These are phyloP conservation scores for Mycena galericulata DNA, from an alignment of 768 basidiomycete genomes.

Conservation along the genomic window DNA sequence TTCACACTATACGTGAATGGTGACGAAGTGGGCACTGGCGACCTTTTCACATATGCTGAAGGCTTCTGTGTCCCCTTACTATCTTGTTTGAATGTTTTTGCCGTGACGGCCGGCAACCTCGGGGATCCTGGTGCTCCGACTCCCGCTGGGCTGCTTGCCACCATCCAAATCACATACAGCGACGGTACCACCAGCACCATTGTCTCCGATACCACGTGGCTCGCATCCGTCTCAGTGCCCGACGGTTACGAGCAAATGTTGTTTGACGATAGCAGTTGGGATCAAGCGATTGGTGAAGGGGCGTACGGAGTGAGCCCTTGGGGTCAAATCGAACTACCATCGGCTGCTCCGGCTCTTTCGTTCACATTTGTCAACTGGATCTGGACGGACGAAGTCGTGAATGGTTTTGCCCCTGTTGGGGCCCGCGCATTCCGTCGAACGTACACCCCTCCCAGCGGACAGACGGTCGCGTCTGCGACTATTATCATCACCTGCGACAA, in stretches of 20 bases:
- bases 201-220: slow-evolving; percentile 46
- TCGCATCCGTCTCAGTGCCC: slow-evolving; percentile 37
- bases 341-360: slow-evolving; percentile 34
- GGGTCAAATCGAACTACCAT: slow-evolving; percentile 27
- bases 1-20: slow-evolving; percentile 49
- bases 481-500: slow-evolving; percentile 42
- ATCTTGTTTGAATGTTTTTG: slow-evolving; percentile 46
- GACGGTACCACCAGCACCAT: slow-evolving; percentile 45
- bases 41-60: slow-evolving; percentile 35
- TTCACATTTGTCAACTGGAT: slow-evolving; percentile 44
- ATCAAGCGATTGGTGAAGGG: slow-evolving; percentile 41
- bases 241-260: slow-evolving; percentile 41
- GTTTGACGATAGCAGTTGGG: slow-evolving; percentile 47
- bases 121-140: slow-evolving; percentile 22
- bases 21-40: slow-evolving; percentile 36
- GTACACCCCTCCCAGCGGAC: slow-evolving; percentile 36
- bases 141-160: slow-evolving; percentile 44
- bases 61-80: slow-evolving; percentile 43
- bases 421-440: slow-evolving; percentile 45
- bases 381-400: slow-evolving; percentile 45
- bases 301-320: slow-evolving; percentile 23
- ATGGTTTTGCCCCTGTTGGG: slow-evolving; percentile 35
- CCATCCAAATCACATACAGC: slow-evolving; percentile 44
- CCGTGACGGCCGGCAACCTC: slow-evolving; percentile 40
- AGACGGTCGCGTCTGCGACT: slow-evolving; percentile 37